A percentile compares a stretch with the other conserved stretches of the same genome.
These are phyloP conservation scores for Plasmopara muralis DNA, from an alignment of 352 stramenopile species.

Conservation along the genomic window DNA sequence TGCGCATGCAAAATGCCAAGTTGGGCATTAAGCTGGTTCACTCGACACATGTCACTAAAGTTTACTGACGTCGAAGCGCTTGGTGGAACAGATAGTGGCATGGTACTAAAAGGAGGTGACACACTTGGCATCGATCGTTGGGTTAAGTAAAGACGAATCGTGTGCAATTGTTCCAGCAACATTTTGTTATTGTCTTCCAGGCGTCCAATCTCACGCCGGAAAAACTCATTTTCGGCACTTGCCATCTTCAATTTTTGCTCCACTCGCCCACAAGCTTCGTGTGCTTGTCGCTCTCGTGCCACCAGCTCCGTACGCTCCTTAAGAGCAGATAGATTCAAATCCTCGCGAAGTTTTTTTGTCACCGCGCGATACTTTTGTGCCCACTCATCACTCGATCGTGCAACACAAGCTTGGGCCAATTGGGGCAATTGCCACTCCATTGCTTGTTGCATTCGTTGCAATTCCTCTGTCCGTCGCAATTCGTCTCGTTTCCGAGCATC, in stretches of 20 bases:
- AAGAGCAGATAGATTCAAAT: constrained; percentile 26
- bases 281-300: constrained; percentile 16
- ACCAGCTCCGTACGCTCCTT: constrained; percentile 32
- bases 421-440: constrained; percentile 45
- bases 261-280: constrained; percentile 26
- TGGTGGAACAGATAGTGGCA: constrained; percentile 3
- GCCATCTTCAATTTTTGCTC: constrained; percentile 39
- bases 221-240: constrained; percentile 38
- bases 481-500: constrained; percentile 26
- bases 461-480: constrained; percentile 29
- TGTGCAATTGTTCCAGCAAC: constrained; percentile 49
- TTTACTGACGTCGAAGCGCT: constrained; percentile 7
- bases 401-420: constrained; percentile 41
- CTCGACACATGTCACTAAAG: constrained; percentile 29
- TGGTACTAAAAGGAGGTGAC: not conserved
- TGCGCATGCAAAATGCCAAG: constrained; percentile 45
- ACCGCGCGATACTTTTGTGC: constrained; percentile 29
- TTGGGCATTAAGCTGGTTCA: constrained; percentile 44
- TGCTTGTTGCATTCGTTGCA: constrained; percentile 32
- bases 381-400: constrained; percentile 39
- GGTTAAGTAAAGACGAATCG: constrained; percentile 51
- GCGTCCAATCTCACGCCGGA: constrained; percentile 40
- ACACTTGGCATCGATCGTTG: constrained; percentile 29
- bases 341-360: constrained; percentile 27
- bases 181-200: constrained; percentile 60